A percentile compares a stretch with the other conserved stretches of the same genome.
These are phyloP conservation scores for Echeveria elegans DNA, from an alignment of 164 flowering plant genomes.

Conservation along the genomic window DNA sequence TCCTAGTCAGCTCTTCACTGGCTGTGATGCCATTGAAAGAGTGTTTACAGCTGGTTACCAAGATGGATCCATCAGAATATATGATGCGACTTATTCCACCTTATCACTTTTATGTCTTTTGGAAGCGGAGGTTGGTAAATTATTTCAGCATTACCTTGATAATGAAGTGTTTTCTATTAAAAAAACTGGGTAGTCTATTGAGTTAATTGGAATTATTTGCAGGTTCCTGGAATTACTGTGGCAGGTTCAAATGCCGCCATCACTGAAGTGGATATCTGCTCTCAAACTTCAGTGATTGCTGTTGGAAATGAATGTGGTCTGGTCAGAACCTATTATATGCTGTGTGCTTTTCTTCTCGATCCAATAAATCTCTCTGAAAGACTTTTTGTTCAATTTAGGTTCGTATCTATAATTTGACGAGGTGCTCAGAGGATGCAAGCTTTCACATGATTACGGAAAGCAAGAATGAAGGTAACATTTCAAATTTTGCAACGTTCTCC, in stretches of 20 bases:
- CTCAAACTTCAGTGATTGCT: conserved; percentile 40
- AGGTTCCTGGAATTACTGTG: conserved; percentile 46
- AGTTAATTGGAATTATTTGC: conserved; percentile 18
- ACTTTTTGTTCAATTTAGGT: conserved; percentile 37
- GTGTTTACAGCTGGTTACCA: conserved; percentile 63
- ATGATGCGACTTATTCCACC: conserved; percentile 77
- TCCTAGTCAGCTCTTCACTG: conserved; percentile 27
- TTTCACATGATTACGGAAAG: conserved; percentile 48
- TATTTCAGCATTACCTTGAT: not conserved
- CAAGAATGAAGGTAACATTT: conserved; percentile 38
- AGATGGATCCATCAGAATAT: conserved; percentile 76
- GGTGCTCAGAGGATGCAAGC: conserved; percentile 26
- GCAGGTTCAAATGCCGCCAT: conserved; percentile 47
- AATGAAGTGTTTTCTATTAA: not conserved
- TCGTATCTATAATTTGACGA: conserved; percentile 38
- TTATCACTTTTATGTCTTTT: conserved; percentile 38
- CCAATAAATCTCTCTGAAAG: conserved; percentile 6
- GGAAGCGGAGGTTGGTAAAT: conserved; percentile 46
- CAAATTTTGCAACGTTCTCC: not conserved
- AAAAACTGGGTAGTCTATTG: not conserved
- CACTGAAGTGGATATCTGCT: conserved; percentile 56
- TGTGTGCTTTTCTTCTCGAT: not conserved
- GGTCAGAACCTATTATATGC: conserved; percentile 41
- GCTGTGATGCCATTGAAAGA: conserved; percentile 25
- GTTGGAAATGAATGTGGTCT: conserved; percentile 74